These are phyloP conservation scores for Lolium multiflorum DNA, from an alignment of 176 grass and related monocot genomes.

Conservation along the genomic window DNA sequence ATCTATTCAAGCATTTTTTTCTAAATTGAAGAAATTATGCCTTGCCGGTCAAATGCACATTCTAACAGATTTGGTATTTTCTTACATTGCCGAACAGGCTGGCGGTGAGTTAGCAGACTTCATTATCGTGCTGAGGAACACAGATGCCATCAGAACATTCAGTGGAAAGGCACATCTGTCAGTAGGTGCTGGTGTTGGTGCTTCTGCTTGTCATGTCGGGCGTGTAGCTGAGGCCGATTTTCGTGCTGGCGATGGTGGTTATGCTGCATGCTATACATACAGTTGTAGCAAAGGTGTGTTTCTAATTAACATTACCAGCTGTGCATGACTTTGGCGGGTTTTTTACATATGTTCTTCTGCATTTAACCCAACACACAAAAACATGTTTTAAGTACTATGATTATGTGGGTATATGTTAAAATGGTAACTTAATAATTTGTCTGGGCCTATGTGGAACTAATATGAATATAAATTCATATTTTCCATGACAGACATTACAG, in stretches of 20 bases:
- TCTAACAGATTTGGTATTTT: neutral
- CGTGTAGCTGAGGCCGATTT: slow-evolving; percentile 86
- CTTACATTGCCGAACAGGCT: slow-evolving; percentile 48
- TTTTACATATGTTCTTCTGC: slow-evolving; percentile 19
- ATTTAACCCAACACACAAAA: neutral
- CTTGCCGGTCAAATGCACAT: neutral
- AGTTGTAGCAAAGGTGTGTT: slow-evolving; percentile 91
- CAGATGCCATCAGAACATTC: slow-evolving; percentile 88
- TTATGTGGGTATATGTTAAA: neutral
- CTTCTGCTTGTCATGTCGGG: slow-evolving; percentile 77
- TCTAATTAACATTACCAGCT: neutral
- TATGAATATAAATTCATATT: neutral
- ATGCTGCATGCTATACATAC: slow-evolving; percentile 91
- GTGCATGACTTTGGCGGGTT: neutral
- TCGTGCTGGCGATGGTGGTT: slow-evolving; percentile 87
- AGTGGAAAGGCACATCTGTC: slow-evolving; percentile 85
- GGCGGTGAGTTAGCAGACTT: slow-evolving; percentile 93
- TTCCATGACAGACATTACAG: slow-evolving; percentile 5
- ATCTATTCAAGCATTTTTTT: slow-evolving; percentile 10
- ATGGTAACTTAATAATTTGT: neutral
- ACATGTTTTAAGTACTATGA: neutral
- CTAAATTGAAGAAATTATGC: neutral
- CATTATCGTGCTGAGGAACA: slow-evolving; percentile 87
- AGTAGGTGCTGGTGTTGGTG: slow-evolving; percentile 82
- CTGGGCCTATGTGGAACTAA: neutral